These are phyloP conservation scores for Spergularia azorica DNA, from an alignment of 179 eudicot genomes.

Conservation along the genomic window DNA sequence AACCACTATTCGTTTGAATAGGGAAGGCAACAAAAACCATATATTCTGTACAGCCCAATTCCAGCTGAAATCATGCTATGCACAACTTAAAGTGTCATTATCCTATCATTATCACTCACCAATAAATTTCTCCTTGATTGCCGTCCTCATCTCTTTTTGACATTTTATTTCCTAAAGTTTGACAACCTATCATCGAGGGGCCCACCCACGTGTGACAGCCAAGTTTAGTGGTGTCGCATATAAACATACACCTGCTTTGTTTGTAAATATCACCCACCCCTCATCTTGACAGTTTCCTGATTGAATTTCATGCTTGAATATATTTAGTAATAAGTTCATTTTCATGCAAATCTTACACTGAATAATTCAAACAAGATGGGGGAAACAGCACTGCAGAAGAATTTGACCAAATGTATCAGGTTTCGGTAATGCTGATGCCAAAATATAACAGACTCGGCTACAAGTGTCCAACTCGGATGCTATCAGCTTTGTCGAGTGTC, in stretches of 20 bases:
- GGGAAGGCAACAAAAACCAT: too few species aligned
- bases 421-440: not conserved
- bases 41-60: constrained; percentile 17
- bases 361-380: too few species aligned
- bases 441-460: too few species aligned
- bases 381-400: too few species aligned
- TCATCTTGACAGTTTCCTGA: not conserved
- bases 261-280: not conserved
- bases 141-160: not conserved
- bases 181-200: constrained; percentile 7
- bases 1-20: too few species aligned
- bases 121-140: not conserved
- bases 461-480: too few species aligned
- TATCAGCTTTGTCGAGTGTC: too few species aligned
- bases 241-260: not conserved
- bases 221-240: constrained; percentile 16
- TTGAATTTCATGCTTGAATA: not conserved
- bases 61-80: constrained; percentile 3
- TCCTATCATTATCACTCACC: not conserved
- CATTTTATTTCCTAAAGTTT: too few species aligned
- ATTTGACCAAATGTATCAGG: too few species aligned
- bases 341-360: not conserved
- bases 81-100: not conserved
- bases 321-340: too few species aligned
- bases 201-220: constrained; percentile 12